A percentile compares a stretch with the other conserved stretches of the same genome.
Conservation (phyloP, 345 rosid species). For the Lepidium africanum region DNA sequence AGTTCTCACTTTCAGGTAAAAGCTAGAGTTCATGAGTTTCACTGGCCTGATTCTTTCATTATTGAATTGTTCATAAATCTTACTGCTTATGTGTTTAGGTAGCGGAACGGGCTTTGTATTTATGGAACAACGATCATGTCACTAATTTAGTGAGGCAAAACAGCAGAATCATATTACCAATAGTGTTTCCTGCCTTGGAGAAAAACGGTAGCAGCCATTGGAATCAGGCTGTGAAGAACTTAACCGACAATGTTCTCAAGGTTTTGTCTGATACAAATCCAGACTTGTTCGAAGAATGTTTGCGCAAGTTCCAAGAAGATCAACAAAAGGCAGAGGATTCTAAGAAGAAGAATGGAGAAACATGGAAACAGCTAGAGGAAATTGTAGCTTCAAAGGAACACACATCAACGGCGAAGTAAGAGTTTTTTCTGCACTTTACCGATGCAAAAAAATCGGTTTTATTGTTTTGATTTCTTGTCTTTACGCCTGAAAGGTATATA, state of each 20-base stretch:
- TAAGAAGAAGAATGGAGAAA: conserved; percentile 29
- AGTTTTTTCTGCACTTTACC: neutral
- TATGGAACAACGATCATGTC: conserved; percentile 36
- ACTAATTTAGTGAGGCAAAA: conserved; percentile 29
- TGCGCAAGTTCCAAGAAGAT: conserved; percentile 30
- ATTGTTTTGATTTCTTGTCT: conserved; percentile 8
- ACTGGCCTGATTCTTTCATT: neutral
- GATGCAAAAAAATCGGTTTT: neutral
- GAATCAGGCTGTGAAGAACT: conserved; percentile 32
- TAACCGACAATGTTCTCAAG: conserved; percentile 31
- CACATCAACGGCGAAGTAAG: conserved; percentile 25
- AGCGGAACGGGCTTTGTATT: conserved; percentile 31
- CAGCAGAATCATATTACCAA: conserved; percentile 26
- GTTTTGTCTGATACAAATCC: conserved; percentile 30
- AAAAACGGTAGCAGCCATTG: conserved; percentile 28
- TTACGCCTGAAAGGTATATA: conserved; percentile 23
- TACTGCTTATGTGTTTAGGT: conserved; percentile 22
- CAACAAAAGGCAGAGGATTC: conserved; percentile 27
- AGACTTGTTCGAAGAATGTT: conserved; percentile 30
- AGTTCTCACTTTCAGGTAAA: conserved; percentile 88
- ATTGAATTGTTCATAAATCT: conserved; percentile 1
- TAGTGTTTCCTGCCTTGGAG: conserved; percentile 34
- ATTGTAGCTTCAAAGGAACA: conserved; percentile 44
- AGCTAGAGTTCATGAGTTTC: neutral
- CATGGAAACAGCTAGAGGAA: conserved; percentile 64